Conservation (phyloP, 352 stramenopile species). For the Globisporangium iwayamae region DNA sequence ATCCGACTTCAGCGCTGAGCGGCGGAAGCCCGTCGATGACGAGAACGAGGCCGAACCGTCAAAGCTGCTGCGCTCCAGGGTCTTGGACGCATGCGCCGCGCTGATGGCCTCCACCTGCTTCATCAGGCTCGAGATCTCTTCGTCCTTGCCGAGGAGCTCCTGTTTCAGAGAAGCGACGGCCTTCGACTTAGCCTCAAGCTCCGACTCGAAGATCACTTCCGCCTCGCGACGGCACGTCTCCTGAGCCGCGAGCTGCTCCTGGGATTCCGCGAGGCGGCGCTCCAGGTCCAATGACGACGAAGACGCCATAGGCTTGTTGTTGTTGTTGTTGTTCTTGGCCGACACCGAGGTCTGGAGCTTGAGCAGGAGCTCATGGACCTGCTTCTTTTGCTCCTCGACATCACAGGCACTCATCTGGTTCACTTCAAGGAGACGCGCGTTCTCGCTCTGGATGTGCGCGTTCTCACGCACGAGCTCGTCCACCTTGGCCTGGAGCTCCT, state of each 20-base stretch:
- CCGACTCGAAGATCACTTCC: slow-evolving; percentile 41
- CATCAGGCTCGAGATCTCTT: slow-evolving; percentile 13
- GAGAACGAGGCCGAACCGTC: slow-evolving; percentile 11
- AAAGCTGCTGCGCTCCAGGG: slow-evolving; percentile 2
- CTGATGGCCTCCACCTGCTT: slow-evolving; percentile 22
- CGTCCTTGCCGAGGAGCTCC: slow-evolving; percentile 15
- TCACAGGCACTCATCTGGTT: slow-evolving; percentile 33
- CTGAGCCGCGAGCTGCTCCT: slow-evolving; percentile 39
- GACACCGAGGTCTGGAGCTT: slow-evolving; percentile 14
- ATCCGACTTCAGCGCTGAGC: slow-evolving; percentile 4
- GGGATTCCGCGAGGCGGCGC: slow-evolving; percentile 27
- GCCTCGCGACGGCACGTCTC: slow-evolving; percentile 47
- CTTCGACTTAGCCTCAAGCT: slow-evolving; percentile 36
- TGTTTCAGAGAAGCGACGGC: slow-evolving; percentile 38
- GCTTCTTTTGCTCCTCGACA: slow-evolving; percentile 29
- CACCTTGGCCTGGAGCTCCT: slow-evolving; percentile 55
- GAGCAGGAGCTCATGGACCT: slow-evolving; percentile 1
- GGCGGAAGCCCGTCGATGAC: slow-evolving; percentile 7
- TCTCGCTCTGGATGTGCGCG: slow-evolving; percentile 55
- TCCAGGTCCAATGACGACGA: slow-evolving; percentile 27
- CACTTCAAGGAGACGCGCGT: slow-evolving; percentile 32
- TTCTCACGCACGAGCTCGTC: slow-evolving; percentile 61
- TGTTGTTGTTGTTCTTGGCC: not conserved
- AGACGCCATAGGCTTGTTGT: not conserved
- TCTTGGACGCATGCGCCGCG: slow-evolving; percentile 16